phyloP scores from a whole-genome alignment of 225 moss, liverwort and hornwort genomes.

The Ulota crispa region DNA sequence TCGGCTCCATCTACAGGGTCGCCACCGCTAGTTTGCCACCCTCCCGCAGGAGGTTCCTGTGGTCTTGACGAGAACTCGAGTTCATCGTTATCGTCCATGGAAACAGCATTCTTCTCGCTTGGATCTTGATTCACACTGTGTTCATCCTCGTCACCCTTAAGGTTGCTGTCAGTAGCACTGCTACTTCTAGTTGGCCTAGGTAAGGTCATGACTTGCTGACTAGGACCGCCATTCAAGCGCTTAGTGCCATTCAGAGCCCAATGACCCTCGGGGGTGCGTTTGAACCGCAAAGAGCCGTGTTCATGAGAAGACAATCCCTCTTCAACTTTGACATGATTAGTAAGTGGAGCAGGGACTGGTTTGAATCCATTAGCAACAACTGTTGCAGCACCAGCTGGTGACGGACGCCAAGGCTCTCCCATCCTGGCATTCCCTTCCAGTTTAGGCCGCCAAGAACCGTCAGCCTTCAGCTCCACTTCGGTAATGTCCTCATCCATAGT shows the following conservation, averaged over 20 bases:
- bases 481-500: slow-evolving; percentile 59
- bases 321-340: slow-evolving; percentile 76
- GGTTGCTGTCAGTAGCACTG: slow-evolving; percentile 94
- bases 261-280: slow-evolving; percentile 70
- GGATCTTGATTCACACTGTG: slow-evolving; percentile 96
- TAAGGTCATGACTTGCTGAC: slow-evolving; percentile 54
- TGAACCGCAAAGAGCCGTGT: slow-evolving; percentile 66
- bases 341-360: slow-evolving; percentile 34
- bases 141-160: slow-evolving; percentile 77
- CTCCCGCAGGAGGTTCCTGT: slow-evolving; percentile 35
- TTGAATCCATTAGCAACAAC: slow-evolving; percentile 55
- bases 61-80: slow-evolving; percentile 50
- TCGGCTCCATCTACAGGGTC: slow-evolving; percentile 52
- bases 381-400: slow-evolving; percentile 51
- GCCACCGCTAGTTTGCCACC: slow-evolving; percentile 44
- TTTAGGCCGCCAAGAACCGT: slow-evolving; percentile 65
- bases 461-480: slow-evolving; percentile 65
- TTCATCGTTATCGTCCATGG: slow-evolving; percentile 50
- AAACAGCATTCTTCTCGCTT: slow-evolving; percentile 70
- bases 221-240: slow-evolving; percentile 84
- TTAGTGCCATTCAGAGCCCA: slow-evolving; percentile 77
- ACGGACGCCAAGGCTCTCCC: slow-evolving; percentile 85
- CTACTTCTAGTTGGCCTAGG: slow-evolving; percentile 70
- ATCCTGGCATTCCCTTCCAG: slow-evolving; percentile 48
- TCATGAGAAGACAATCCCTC: slow-evolving; percentile 83